Conservation (phyloP, 176 grass and related monocot species). For the Carex scoparia region DNA sequence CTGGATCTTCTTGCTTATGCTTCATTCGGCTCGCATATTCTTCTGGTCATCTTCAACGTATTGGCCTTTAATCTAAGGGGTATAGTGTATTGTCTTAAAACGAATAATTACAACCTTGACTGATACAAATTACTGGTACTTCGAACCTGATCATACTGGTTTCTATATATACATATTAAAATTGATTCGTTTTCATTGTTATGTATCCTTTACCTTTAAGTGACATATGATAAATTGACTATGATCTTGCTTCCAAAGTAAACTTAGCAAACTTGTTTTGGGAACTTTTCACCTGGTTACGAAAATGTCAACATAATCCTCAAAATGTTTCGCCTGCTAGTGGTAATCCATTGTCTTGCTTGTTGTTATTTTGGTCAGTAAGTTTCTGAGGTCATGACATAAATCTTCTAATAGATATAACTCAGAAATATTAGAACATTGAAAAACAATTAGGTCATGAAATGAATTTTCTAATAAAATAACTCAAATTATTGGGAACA, state of each 20-base stretch:
- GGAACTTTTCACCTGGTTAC: not conserved
- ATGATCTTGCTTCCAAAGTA: not conserved
- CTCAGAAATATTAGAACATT: no score
- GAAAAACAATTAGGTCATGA: no score
- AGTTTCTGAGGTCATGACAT: not conserved
- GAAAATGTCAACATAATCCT: not conserved
- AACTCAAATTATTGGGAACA: no score
- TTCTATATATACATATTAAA: not conserved
- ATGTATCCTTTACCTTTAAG: not conserved
- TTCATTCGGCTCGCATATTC: not conserved
- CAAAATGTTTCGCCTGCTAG: not conserved
- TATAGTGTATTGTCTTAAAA: not conserved
- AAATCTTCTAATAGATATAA: not conserved
- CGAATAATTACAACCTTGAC: not conserved
- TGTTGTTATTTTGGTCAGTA: not conserved
- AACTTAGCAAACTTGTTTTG: not conserved
- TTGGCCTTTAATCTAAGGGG: not conserved
- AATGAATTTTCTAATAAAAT: no score
- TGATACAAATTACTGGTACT: not conserved
- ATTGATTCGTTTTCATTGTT: no score
- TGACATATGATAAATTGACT: not conserved
- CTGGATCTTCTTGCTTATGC: not conserved
- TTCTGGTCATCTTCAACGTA: constrained; percentile 1
- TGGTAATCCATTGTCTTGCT: not conserved
- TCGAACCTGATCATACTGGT: not conserved